Evolutionary conservation across 192 early-diverging fungal genomes (phyloP).

Genomic region (Backusella westeae): DNA sequence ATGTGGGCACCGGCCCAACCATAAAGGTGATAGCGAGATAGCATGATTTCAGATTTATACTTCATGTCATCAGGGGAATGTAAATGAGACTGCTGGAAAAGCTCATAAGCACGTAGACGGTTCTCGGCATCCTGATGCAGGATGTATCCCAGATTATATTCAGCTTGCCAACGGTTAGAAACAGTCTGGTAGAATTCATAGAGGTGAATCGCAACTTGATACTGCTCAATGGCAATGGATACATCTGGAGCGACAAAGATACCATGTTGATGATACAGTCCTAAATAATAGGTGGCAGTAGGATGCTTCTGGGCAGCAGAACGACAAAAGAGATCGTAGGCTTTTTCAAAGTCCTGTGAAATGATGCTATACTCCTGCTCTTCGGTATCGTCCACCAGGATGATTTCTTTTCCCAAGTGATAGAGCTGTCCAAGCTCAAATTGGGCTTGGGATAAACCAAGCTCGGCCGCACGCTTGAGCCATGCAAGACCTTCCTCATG

Average conservation of each 20-base stretch:
- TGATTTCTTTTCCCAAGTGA: constrained; percentile 5
- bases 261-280: constrained; percentile 24
- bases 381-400: neutral
- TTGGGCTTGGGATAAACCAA: constrained; percentile 14
- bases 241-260: constrained; percentile 33
- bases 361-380: neutral
- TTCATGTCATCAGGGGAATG: constrained; percentile 14
- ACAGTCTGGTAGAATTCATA: neutral
- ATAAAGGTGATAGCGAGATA: constrained; percentile 31
- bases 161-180: constrained; percentile 21
- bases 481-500: constrained; percentile 2
- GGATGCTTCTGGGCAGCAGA: constrained; percentile 18
- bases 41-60: constrained; percentile 16
- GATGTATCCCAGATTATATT: constrained; percentile 24
- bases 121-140: constrained; percentile 19
- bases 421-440: constrained; percentile 21
- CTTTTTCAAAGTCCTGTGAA: constrained; percentile 27
- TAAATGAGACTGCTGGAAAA: constrained; percentile 13
- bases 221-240: constrained; percentile 22
- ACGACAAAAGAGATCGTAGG: constrained; percentile 26
- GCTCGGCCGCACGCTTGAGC: constrained; percentile 13
- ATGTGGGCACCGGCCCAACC: constrained; percentile 22
- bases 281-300: constrained; percentile 15
- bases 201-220: constrained; percentile 9
- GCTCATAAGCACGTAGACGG: constrained; percentile 15